Evolutionary conservation across 2,329 filamentous ascomycete species (phyloP).

Genomic region (Zelopaecilomyces penicillatus): DNA sequence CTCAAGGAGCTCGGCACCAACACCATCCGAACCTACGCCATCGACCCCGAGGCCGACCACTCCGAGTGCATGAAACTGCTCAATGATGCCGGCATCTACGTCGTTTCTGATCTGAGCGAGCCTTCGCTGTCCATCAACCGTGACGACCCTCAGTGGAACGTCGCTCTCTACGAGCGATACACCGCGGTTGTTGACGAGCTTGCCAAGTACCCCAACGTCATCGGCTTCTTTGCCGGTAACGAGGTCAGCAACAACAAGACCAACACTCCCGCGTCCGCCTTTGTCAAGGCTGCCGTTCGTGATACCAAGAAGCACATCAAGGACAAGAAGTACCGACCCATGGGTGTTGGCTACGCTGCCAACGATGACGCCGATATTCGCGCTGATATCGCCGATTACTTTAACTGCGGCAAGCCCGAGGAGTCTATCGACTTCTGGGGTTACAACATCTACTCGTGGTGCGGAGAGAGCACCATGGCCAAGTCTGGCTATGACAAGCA

Average conservation of each 20-base stretch:
- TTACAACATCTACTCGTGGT: constrained; percentile 99
- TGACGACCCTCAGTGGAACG: constrained; percentile 68
- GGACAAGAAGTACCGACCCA: constrained; percentile 62
- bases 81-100: constrained; percentile 81
- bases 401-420: constrained; percentile 69
- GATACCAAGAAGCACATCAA: constrained; percentile 95
- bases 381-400: constrained; percentile 77
- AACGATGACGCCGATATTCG: constrained; percentile 85
- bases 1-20: constrained; percentile 77
- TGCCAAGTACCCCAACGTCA: constrained; percentile 75
- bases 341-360: constrained; percentile 92
- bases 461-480: constrained; percentile 70
- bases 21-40: constrained; percentile 88
- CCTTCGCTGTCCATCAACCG: constrained; percentile 80
- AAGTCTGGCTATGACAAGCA: constrained; percentile 74
- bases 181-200: constrained; percentile 74
- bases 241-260: constrained; percentile 84
- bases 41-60: constrained; percentile 74
- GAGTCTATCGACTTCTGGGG: constrained; percentile 91
- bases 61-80: constrained; percentile 76
- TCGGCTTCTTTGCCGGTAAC: constrained; percentile 98
- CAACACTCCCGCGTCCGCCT: constrained; percentile 87
- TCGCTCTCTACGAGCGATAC: constrained; percentile 71
- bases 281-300: constrained; percentile 94
- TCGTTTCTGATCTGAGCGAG: constrained; percentile 83